Conservation (phyloP, 306 rosid genomes). For the Myrica gale region DNA sequence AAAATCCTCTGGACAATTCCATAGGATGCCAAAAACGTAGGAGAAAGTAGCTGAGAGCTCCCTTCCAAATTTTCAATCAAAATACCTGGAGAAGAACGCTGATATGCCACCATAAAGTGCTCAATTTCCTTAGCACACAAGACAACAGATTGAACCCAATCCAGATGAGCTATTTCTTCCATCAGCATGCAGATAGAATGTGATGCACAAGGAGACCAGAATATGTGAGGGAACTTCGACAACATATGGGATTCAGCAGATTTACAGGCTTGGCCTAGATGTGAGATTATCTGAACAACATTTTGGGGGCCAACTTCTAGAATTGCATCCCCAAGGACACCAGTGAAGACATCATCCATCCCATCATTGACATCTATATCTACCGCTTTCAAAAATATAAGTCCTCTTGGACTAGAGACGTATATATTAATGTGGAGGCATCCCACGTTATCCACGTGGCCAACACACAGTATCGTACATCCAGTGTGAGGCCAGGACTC, state of each 20-base stretch:
- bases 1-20: constrained; percentile 38
- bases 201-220: constrained; percentile 56
- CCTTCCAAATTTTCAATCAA: constrained; percentile 36
- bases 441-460: constrained; percentile 32
- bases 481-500: constrained; percentile 59
- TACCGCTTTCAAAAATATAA: constrained; percentile 44
- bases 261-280: constrained; percentile 36
- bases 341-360: constrained; percentile 26
- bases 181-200: constrained; percentile 41
- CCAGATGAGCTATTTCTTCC: constrained; percentile 58
- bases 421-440: constrained; percentile 45
- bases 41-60: constrained; percentile 25
- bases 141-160: constrained; percentile 43
- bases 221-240: constrained; percentile 46
- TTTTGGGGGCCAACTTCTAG: constrained; percentile 41
- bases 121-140: constrained; percentile 50
- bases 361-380: constrained; percentile 35
- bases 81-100: constrained; percentile 30
- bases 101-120: constrained; percentile 40
- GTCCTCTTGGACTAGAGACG: constrained; percentile 53
- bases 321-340: constrained; percentile 40
- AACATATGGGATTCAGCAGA: constrained; percentile 33
- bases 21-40: constrained; percentile 44
- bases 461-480: constrained; percentile 48
- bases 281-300: constrained; percentile 56